Evolutionary conservation across 2,329 filamentous ascomycete genomes (phyloP).

Genomic region (Rhexocercosporidium sp.): DNA sequence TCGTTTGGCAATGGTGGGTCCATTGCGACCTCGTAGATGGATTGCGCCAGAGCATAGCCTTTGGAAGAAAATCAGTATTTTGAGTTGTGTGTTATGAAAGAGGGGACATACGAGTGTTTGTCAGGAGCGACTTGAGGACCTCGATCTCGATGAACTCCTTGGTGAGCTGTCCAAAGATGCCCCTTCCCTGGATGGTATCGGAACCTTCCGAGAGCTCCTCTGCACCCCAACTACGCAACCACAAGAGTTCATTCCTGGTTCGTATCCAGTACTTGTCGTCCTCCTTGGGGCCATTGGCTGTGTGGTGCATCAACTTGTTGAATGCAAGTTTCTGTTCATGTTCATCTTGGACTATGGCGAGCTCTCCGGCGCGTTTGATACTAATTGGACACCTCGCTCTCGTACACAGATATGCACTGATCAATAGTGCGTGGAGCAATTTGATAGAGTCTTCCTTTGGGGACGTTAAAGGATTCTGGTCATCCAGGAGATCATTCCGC

Average conservation of each 20-base stretch:
- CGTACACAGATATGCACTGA: slow-evolving; percentile 63
- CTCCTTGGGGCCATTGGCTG: slow-evolving; percentile 49
- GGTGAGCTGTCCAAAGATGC: slow-evolving; percentile 61
- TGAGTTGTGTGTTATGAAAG: not conserved
- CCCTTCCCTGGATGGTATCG: slow-evolving; percentile 49
- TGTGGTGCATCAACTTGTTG: slow-evolving; percentile 55
- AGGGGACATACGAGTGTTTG: slow-evolving; percentile 59
- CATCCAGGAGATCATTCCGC: slow-evolving; percentile 59
- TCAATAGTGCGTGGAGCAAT: slow-evolving; percentile 66
- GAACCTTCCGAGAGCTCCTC: slow-evolving; percentile 48
- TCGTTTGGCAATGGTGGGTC: slow-evolving; percentile 55
- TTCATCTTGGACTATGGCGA: slow-evolving; percentile 67
- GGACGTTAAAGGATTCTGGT: slow-evolving; percentile 68
- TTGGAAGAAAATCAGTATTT: slow-evolving; percentile 16
- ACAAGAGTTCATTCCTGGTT: slow-evolving; percentile 68
- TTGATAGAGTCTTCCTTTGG: slow-evolving; percentile 60
- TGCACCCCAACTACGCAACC: slow-evolving; percentile 75
- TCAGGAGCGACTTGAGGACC: slow-evolving; percentile 70
- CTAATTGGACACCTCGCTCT: slow-evolving; percentile 54
- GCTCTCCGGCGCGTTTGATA: slow-evolving; percentile 61
- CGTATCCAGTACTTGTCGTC: slow-evolving; percentile 69
- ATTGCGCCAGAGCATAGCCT: slow-evolving; percentile 68
- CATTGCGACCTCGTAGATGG: slow-evolving; percentile 61
- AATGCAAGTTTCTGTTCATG: slow-evolving; percentile 66
- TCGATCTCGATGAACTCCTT: slow-evolving; percentile 70